Base-by-base conservation (phyloP, 805 yeast genomes). In the Lipomyces orientalis region DNA sequence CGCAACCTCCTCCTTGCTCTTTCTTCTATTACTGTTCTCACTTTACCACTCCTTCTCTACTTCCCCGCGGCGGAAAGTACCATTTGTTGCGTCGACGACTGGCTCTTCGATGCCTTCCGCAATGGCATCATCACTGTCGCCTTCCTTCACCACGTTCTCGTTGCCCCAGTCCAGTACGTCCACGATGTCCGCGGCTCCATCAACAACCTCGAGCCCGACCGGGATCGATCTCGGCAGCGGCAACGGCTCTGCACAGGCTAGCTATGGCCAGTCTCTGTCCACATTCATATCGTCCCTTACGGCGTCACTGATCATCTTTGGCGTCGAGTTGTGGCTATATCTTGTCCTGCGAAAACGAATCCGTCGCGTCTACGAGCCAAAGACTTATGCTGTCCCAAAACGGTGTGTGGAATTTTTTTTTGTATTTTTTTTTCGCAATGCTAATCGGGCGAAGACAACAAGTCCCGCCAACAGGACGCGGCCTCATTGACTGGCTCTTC, bases 341-440 rank as follows among this genome's bases (percentile, higher is more conserved):
- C 67, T 93, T 31, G 52, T 90, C 0, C 76, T 94, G 66, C 82
- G 98, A 67, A 84, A 89, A 59, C 85, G 81, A 71, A 85, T 89
- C 77, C 86, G 85, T 73, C 82, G 96, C 72, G 90, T 93, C 52
- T 94, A 94, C 78, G 90, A 91, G 70, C 97, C 97, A 33, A 91
- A 93, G 73, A 84, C 93, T 0, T 82, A 88, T 9, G 87, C 82
- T 63, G 86, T 87, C 65, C 80, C 91, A 87, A 85, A 61, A 77
- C 81, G 61, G 73, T 70, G 1, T 59, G 64, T 19, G 73, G 73
- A 52, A 10, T 31, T 5, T 10, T 37, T 39, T n/a, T 4, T n/a
- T 37, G 34, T 37, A 10, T 58, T 58, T 58, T 37, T 22, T 58
- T 35, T 54, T 14, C 14, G 0, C 16, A 34, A 25, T 22, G 34